These are phyloP conservation scores for Corylus heterophylla DNA, from an alignment of 306 rosid genomes.

Conservation along the genomic window DNA sequence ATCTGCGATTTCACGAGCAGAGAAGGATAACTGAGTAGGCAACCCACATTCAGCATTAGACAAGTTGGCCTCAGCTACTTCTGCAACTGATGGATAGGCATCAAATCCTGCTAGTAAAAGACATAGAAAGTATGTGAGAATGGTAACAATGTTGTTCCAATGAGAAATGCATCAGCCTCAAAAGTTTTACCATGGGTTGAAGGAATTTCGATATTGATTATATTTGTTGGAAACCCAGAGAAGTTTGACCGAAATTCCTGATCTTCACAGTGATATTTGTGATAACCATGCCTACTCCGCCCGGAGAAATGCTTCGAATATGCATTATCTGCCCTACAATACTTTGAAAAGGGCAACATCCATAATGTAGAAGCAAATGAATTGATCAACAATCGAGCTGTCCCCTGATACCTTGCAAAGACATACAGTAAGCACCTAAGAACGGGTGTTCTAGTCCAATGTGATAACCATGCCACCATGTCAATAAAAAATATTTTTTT, in stretches of 20 bases:
- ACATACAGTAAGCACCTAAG: constrained; percentile 36
- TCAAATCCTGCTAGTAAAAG: constrained; percentile 55
- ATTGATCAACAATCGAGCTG: constrained; percentile 89
- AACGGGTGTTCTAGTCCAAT: constrained; percentile 21
- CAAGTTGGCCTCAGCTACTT: constrained; percentile 54
- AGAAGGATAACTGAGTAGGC: constrained; percentile 90
- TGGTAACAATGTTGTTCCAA: constrained; percentile 21
- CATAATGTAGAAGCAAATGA: constrained; percentile 90
- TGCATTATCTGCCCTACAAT: constrained; percentile 68
- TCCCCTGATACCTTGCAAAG: constrained; percentile 78
- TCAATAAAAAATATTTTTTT: neutral
- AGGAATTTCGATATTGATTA: constrained; percentile 91
- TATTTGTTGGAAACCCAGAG: constrained; percentile 95
- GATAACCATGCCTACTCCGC: constrained; percentile 34
- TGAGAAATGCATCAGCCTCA: constrained; percentile 24
- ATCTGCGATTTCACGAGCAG: constrained; percentile 93
- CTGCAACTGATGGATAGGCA: constrained; percentile 75
- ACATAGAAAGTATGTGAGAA: constrained; percentile 28
- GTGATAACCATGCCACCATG: neutral
- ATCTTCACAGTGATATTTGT: constrained; percentile 72
- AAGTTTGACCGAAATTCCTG: constrained; percentile 53
- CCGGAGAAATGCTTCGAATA: constrained; percentile 71
- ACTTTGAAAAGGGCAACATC: constrained; percentile 97
- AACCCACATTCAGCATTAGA: constrained; percentile 86
- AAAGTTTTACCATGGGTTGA: constrained; percentile 57